These are phyloP conservation scores for Globisporangium splendens DNA, from an alignment of 352 stramenopile genomes.

Conservation along the genomic window DNA sequence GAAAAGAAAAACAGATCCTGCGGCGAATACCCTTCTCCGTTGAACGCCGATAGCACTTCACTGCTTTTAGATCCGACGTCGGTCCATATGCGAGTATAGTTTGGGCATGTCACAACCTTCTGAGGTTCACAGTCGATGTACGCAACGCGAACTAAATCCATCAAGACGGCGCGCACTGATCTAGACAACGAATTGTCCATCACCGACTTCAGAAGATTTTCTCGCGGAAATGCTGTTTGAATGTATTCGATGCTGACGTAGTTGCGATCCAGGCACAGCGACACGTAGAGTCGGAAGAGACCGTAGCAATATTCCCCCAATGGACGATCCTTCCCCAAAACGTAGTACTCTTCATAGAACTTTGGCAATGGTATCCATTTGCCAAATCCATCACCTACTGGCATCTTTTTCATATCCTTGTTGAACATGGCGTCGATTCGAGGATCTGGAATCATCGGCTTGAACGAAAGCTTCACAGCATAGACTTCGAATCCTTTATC, in stretches of 20 bases:
- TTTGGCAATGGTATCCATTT: constrained; percentile 40
- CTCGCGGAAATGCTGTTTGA: constrained; percentile 53
- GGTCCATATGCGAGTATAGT: constrained; percentile 70
- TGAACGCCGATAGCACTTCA: constrained; percentile 28
- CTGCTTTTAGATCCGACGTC: constrained; percentile 31
- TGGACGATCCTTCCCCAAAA: constrained; percentile 34
- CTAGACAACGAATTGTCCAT: constrained; percentile 43
- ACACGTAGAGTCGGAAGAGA: constrained; percentile 65
- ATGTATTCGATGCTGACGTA: constrained; percentile 76
- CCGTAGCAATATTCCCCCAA: constrained; percentile 72
- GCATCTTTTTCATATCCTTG: constrained; percentile 6
- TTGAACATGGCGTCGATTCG: constrained; percentile 42
- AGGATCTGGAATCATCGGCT: constrained; percentile 16
- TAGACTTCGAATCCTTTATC: constrained; percentile 55
- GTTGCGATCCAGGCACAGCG: constrained; percentile 68
- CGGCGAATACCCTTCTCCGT: constrained; percentile 26
- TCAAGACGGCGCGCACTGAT: constrained; percentile 59
- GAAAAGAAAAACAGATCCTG: constrained; percentile 49
- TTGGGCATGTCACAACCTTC: constrained; percentile 50
- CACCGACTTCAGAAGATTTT: constrained; percentile 42
- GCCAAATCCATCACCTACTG: constrained; percentile 12
- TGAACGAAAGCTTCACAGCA: constrained; percentile 16
- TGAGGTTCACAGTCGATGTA: constrained; percentile 74
- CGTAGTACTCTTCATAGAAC: constrained; percentile 70
- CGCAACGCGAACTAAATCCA: constrained; percentile 60